A percentile compares a stretch with the other conserved stretches of the same genome.
These are phyloP conservation scores for Leccinellum rugosiceps DNA, from an alignment of 768 basidiomycete species.

Conservation along the genomic window DNA sequence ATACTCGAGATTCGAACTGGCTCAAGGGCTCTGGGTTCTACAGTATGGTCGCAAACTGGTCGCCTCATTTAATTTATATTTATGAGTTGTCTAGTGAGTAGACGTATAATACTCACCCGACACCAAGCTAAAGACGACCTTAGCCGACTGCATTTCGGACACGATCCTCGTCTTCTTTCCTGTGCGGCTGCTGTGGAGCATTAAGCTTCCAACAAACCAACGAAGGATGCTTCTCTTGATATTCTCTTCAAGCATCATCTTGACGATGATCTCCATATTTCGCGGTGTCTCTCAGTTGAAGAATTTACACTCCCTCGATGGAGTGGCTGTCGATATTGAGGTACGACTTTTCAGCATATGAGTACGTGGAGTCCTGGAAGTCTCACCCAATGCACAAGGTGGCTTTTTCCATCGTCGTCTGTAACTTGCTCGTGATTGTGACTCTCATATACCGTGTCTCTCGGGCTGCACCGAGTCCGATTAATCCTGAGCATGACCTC, in stretches of 20 bases:
- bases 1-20: background rate
- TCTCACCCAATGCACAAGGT: conserved; percentile 8
- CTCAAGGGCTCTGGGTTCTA: background rate
- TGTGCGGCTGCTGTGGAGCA: conserved; percentile 5
- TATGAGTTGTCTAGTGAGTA: conserved; percentile 18
- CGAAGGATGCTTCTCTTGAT: conserved; percentile 13
- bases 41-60: background rate
- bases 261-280: conserved; percentile 10
- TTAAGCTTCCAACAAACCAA: conserved; percentile 13
- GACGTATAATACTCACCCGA: background rate
- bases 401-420: conserved; percentile 16
- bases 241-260: conserved; percentile 11
- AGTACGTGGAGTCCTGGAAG: background rate
- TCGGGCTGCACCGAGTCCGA: background rate
- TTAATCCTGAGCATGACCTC: background rate
- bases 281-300: conserved; percentile 14
- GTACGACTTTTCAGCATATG: background rate
- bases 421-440: conserved; percentile 20
- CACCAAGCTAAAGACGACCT: background rate
- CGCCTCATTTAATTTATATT: conserved; percentile 6
- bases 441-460: conserved; percentile 16
- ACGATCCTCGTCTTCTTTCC: conserved; percentile 13
- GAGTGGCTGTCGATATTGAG: conserved; percentile 13
- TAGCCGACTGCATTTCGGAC: conserved; percentile 25
- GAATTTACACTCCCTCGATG: conserved; percentile 1